Percentiles rank a stretch among this genome's conserved stretches.
phyloP scores from a whole-genome alignment of 495 filamentous ascomycete species.

The Geoglossum glabrum region DNA sequence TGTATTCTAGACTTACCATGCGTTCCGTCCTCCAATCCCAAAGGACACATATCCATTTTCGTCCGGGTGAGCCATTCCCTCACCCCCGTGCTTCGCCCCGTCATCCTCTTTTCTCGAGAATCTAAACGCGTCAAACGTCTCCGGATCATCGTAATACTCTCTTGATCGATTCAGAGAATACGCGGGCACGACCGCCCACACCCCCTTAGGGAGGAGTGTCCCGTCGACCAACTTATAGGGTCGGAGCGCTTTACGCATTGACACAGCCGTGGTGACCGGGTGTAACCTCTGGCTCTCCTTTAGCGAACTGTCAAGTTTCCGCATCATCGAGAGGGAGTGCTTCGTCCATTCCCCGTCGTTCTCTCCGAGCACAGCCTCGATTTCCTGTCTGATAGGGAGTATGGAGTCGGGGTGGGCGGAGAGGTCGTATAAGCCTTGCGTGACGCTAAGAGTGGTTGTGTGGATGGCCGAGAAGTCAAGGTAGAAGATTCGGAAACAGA shows the following conservation, averaged over 20 bases:
- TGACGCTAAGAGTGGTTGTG: neutral
- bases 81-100: too few species aligned
- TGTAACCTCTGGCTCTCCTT: slow-evolving; percentile 11
- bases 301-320: slow-evolving; percentile 11
- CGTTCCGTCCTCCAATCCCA: slow-evolving; percentile 12
- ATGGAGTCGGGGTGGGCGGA: slow-evolving; percentile 9
- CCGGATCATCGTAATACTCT: too few species aligned
- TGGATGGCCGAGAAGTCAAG: neutral
- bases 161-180: too few species aligned
- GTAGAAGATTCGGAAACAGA: too few species aligned
- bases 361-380: slow-evolving; percentile 7
- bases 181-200: too few species aligned
- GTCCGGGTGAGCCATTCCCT: neutral
- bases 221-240: too few species aligned
- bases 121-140: too few species aligned
- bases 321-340: slow-evolving; percentile 14
- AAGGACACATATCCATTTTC: slow-evolving; percentile 9
- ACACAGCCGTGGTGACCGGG: too few species aligned
- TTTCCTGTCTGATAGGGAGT: slow-evolving; percentile 11
- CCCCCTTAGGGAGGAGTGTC: too few species aligned
- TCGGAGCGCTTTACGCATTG: too few species aligned
- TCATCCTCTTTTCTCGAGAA: too few species aligned
- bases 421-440: slow-evolving; percentile 4
- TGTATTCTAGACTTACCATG: slow-evolving; percentile 12
- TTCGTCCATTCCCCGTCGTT: slow-evolving; percentile 10